phyloP scores from a whole-genome alignment of 2,329 filamentous ascomycete genomes.

The Rachicladosporium sp. region DNA sequence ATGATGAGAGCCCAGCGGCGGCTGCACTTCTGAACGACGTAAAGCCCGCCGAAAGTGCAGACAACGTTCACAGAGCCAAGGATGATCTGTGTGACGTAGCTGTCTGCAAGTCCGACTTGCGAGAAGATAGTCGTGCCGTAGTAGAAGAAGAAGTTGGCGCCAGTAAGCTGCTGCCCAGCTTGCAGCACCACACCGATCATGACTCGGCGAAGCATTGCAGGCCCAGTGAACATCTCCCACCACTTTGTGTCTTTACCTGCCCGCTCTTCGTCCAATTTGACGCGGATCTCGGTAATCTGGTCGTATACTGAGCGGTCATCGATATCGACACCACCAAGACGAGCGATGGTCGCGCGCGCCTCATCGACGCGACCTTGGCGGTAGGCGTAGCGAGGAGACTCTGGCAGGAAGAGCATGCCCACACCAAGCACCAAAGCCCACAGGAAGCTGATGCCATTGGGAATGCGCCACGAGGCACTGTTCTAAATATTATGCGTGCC shows the following conservation, averaged over 20 bases:
- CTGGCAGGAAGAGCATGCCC: conserved; percentile 23
- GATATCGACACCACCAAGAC: conserved; percentile 15
- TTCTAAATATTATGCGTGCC: conserved; percentile 14
- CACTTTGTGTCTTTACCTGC: conserved; percentile 13
- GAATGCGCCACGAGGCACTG: conserved; percentile 20
- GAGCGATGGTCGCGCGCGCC: conserved; percentile 19
- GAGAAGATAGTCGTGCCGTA: conserved; percentile 31
- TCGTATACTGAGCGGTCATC: conserved; percentile 16
- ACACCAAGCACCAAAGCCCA: conserved; percentile 22
- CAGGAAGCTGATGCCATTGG: conserved; percentile 20
- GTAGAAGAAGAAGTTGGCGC: conserved; percentile 28
- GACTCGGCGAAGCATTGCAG: conserved; percentile 20
- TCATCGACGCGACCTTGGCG: conserved; percentile 20
- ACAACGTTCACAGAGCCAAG: conserved; percentile 37
- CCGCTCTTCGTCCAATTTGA: conserved; percentile 22
- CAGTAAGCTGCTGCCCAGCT: conserved; percentile 27
- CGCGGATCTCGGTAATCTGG: conserved; percentile 19
- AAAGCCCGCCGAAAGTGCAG: conserved; percentile 36
- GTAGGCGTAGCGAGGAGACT: conserved; percentile 21
- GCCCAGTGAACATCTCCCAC: conserved; percentile 19
- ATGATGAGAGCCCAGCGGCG: conserved; percentile 35
- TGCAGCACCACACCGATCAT: conserved; percentile 21
- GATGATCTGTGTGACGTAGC: conserved; percentile 36
- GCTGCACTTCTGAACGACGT: conserved; percentile 37
- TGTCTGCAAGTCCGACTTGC: conserved; percentile 25